phyloP scores from a whole-genome alignment of 106 monocot species.

The Amphibolis antarctica region DNA sequence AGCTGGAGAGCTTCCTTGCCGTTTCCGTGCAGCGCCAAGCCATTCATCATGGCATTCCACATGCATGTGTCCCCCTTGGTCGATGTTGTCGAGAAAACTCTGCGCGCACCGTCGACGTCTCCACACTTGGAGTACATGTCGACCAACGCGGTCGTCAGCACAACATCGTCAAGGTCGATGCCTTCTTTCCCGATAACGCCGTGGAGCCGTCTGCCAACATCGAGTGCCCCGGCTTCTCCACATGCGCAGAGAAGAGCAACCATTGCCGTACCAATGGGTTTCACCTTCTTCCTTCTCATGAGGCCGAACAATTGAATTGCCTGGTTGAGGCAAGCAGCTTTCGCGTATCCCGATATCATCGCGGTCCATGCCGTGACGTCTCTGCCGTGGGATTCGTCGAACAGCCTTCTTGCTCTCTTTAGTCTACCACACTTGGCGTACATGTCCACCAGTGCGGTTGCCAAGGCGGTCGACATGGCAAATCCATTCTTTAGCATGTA shows the following conservation, averaged over 20 bases:
- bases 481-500: conserved; percentile 36
- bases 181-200: conserved; percentile 27
- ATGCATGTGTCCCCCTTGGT: conserved; percentile 32
- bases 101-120: conserved; percentile 27
- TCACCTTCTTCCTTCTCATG: conserved; percentile 32
- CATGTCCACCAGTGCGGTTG: conserved; percentile 48
- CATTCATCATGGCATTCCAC: conserved; percentile 73
- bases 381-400: conserved; percentile 29
- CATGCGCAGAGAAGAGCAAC: conserved; percentile 29
- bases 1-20: conserved; percentile 29
- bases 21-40: conserved; percentile 42
- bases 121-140: conserved; percentile 66
- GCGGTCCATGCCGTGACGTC: conserved; percentile 42
- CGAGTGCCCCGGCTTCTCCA: conserved; percentile 36
- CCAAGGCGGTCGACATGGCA: conserved; percentile 14
- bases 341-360: conserved; percentile 45
- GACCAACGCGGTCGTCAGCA: conserved; percentile 40
- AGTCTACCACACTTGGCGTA: conserved; percentile 41
- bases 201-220: conserved; percentile 44
- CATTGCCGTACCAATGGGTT: conserved; percentile 37
- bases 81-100: conserved; percentile 14
- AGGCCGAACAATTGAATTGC: conserved; percentile 29
- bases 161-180: conserved; percentile 22
- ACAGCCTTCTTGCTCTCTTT: conserved; percentile 30
- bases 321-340: conserved; percentile 15